phyloP scores from a whole-genome alignment of 768 basidiomycete genomes.

The Lepiota brunneoincarnata region DNA sequence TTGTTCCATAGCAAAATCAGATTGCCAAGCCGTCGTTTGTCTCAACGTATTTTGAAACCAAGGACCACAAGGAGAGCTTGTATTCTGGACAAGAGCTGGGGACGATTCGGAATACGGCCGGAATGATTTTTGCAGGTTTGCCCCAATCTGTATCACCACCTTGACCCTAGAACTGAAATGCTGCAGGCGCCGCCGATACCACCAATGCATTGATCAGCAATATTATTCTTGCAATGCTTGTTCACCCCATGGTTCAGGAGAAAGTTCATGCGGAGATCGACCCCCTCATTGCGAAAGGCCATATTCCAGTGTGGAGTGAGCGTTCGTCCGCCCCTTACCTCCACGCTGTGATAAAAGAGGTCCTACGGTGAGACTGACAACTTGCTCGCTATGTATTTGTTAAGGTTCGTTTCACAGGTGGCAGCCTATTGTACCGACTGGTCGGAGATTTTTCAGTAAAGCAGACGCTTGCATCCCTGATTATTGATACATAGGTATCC shows the following conservation, averaged over 20 bases:
- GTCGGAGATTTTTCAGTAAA: neutral
- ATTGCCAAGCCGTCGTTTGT: no score
- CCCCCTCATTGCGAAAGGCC: neutral
- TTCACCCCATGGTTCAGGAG: conserved; percentile 4
- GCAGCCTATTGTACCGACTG: conserved; percentile 4
- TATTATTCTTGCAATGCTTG: conserved; percentile 29
- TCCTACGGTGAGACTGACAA: conserved; percentile 15
- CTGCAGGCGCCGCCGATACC: neutral
- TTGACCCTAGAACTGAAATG: no score
- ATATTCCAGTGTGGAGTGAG: conserved; percentile 18
- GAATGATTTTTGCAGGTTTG: no score
- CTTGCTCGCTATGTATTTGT: neutral
- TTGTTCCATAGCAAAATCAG: no score
- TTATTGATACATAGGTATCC: conserved; percentile 19
- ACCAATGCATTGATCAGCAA: conserved; percentile 34
- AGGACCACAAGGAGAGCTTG: no score
- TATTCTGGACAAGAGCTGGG: no score
- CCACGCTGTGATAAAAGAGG: conserved; percentile 20
- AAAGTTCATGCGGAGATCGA: conserved; percentile 12
- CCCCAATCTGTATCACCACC: no score
- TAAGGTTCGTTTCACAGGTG: neutral
- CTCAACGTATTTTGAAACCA: no score
- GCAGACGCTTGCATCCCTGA: neutral
- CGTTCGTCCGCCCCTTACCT: conserved; percentile 18
- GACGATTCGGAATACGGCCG: no score